phyloP scores from a whole-genome alignment of 768 basidiomycete species.

The Rhizopogon rudus region DNA sequence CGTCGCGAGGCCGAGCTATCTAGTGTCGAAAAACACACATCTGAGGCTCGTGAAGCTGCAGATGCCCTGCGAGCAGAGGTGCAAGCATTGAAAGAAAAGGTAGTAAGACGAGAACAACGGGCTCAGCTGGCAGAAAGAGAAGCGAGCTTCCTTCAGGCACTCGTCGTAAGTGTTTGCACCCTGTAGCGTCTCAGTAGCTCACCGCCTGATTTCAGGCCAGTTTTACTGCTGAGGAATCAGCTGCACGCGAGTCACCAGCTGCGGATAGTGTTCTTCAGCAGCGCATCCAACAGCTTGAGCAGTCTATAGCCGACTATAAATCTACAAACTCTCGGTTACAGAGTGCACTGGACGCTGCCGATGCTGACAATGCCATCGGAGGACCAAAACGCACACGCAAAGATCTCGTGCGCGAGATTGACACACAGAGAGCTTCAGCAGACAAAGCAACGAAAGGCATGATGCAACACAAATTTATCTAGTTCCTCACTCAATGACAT shows the following conservation, averaged over 20 bases:
- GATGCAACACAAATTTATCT: background rate
- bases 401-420: slow-evolving; percentile 36
- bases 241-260: slow-evolving; percentile 25
- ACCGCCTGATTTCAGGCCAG: slow-evolving; percentile 42
- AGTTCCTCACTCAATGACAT: slow-evolving; percentile 1
- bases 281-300: slow-evolving; percentile 51
- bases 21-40: slow-evolving; percentile 31
- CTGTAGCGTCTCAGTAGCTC: background rate
- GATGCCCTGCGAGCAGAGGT: slow-evolving; percentile 32
- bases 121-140: slow-evolving; percentile 51
- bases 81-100: slow-evolving; percentile 33
- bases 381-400: slow-evolving; percentile 24
- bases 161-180: slow-evolving; percentile 47
- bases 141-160: slow-evolving; percentile 58
- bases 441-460: slow-evolving; percentile 38
- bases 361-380: slow-evolving; percentile 24
- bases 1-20: slow-evolving; percentile 49
- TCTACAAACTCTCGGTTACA: slow-evolving; percentile 39
- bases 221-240: slow-evolving; percentile 52
- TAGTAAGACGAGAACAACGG: slow-evolving; percentile 32
- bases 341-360: slow-evolving; percentile 42
- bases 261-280: slow-evolving; percentile 30
- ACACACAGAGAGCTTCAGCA: slow-evolving; percentile 32
- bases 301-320: slow-evolving; percentile 53
- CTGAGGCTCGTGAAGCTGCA: slow-evolving; percentile 31